phyloP scores from a whole-genome alignment of 2,329 filamentous ascomycete species.

The Geoglossum cookeanum region DNA sequence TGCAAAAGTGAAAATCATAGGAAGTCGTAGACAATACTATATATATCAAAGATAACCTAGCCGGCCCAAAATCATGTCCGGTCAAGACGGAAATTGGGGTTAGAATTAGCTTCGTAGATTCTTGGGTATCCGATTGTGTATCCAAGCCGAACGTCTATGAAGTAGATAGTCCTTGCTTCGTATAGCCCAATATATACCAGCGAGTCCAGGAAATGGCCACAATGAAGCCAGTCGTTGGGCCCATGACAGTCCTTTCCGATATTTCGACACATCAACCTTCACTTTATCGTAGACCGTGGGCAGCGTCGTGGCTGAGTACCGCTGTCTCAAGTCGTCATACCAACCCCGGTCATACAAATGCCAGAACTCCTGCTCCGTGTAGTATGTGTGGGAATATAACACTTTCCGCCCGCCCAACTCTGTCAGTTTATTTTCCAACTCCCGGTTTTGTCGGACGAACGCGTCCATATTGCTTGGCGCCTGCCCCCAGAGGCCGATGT shows the following conservation, averaged over 20 bases:
- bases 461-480: conserved; percentile 23
- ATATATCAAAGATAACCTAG: too few species aligned
- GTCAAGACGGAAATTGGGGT: too few species aligned
- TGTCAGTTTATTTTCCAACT: conserved; percentile 38
- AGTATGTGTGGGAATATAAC: conserved; percentile 51
- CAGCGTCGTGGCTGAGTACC: conserved; percentile 39
- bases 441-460: conserved; percentile 36
- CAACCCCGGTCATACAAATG: conserved; percentile 37
- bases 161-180: conserved; percentile 24
- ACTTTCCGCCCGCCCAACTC: conserved; percentile 47
- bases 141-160: too few species aligned
- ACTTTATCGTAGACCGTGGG: conserved; percentile 52
- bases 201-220: conserved; percentile 39
- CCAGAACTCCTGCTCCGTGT: conserved; percentile 51
- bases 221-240: conserved; percentile 16
- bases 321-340: conserved; percentile 39
- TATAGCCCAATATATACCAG: conserved; percentile 40
- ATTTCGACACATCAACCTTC: conserved; percentile 24
- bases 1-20: too few species aligned
- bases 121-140: too few species aligned
- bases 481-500: conserved; percentile 44
- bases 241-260: conserved; percentile 16
- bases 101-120: too few species aligned
- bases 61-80: too few species aligned
- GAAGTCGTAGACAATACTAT: too few species aligned